Evolutionary conservation across 2,329 filamentous ascomycete species (phyloP), one percentile per base, ranked within the genome.

Genomic region (Phoma sp.): DNA sequence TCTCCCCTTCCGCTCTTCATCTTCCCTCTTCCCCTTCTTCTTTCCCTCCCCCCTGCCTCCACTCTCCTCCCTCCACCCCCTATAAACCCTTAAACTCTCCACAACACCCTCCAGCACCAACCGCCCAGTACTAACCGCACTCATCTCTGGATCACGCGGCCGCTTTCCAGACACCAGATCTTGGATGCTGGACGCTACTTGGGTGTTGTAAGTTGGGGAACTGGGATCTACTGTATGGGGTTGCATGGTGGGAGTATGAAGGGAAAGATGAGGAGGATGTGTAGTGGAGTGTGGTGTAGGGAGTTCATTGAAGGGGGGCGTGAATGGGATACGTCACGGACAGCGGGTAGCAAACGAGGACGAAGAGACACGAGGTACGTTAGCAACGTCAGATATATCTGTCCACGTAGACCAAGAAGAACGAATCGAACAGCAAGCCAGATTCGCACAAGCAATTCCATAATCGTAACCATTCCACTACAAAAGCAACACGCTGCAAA

Each of bases 61-160:
- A 17, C 17, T 17, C 17, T 17, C 17, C n/a, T 70, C 57, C 37
- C 60, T 56, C 4, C 52, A 40, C 15, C 59, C 13, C 1, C 61
- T 46, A 40, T 67, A 69, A 8, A 67, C 58, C 43, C 46, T 62
- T 2, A 67, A 7, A 2, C 55, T 61, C 37, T 71, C 68, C 21
- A 67, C 51, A 0, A 67, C 48, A 2, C 55, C 63, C 46, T 70
- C 68, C 0, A 69, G 15, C 2, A 69, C 38, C 13, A 71, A 37
- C 12, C 59, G 43, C 0, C 46, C 36, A 1, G 57, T 64, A 8
- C 60, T 55, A 3, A 37, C 36, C 2, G 27, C 25, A 32, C 57
- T 58, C 21, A 66, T 44, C 8, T 29, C 25, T 2, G 58, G 58
- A 35, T 65, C 10, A 15, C 60, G 51, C 3, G 51, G 25, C 7